Evolutionary conservation across 176 grass and related monocot species (phyloP).

Genomic region (Aegilops bicornis): DNA sequence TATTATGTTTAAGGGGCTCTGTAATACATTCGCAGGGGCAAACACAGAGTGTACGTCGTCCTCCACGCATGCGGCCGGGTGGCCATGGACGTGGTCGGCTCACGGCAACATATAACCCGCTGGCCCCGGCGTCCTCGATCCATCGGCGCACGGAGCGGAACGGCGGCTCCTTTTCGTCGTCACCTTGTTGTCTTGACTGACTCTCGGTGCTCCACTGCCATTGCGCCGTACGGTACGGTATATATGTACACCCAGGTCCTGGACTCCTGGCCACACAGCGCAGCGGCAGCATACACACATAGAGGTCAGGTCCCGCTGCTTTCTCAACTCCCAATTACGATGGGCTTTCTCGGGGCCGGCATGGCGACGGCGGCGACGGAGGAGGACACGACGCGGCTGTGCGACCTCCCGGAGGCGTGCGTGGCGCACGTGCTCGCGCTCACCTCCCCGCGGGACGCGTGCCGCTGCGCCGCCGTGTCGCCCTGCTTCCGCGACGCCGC

Average conservation of each 20-base stretch:
- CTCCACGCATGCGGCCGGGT: too few relatives aligned
- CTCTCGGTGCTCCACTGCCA: not conserved
- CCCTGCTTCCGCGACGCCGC: constrained; percentile 40
- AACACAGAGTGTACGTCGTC: too few relatives aligned
- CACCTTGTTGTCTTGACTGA: not conserved
- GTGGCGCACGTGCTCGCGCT: constrained; percentile 45
- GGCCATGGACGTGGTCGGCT: too few relatives aligned
- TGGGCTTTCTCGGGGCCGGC: not conserved
- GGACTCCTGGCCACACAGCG: too few relatives aligned
- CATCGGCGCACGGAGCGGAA: not conserved
- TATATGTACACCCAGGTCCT: too few relatives aligned
- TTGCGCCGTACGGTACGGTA: too few relatives aligned
- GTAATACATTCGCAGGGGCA: too few relatives aligned
- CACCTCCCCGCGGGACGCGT: constrained; percentile 41
- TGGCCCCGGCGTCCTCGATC: too few relatives aligned
- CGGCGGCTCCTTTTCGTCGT: not conserved
- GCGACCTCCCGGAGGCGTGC: constrained; percentile 40
- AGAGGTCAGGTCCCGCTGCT: too few relatives aligned
- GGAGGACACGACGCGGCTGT: not conserved
- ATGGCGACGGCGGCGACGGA: not conserved
- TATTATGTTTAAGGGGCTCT: too few relatives aligned
- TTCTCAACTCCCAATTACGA: not conserved
- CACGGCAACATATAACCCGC: too few relatives aligned
- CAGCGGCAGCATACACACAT: too few relatives aligned
- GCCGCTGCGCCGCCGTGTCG: constrained; percentile 36